phyloP scores from a whole-genome alignment of 306 rosid genomes.

The Cotoneaster glaucophyllus region DNA sequence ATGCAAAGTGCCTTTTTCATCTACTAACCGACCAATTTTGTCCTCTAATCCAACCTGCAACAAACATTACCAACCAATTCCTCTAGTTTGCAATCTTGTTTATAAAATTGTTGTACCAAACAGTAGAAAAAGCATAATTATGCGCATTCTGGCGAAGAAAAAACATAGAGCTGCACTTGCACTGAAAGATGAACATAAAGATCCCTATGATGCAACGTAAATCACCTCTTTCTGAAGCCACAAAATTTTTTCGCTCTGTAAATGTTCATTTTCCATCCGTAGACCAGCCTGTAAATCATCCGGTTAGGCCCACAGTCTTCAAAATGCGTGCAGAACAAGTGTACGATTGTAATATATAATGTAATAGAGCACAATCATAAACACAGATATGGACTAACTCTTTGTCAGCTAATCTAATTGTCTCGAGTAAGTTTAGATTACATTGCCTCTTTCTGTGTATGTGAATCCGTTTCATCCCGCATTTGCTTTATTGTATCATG shows the following conservation, averaged over 20 bases:
- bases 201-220: constrained; percentile 1
- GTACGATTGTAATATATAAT: background rate
- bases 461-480: constrained; percentile 40
- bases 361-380: constrained; percentile 3
- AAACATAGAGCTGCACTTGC: background rate
- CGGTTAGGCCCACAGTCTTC: constrained; percentile 11
- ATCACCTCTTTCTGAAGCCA: constrained; percentile 53
- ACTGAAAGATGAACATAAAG: background rate
- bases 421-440: constrained; percentile 12
- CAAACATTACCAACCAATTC: constrained; percentile 19
- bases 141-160: background rate
- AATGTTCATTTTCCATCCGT: constrained; percentile 45
- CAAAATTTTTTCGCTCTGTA: constrained; percentile 48
- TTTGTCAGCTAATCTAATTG: background rate
- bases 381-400: background rate
- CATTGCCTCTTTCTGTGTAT: constrained; percentile 36
- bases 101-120: background rate
- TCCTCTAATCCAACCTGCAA: constrained; percentile 48
- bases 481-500: constrained; percentile 47
- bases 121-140: background rate
- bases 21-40: constrained; percentile 31
- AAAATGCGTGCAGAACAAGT: constrained; percentile 9
- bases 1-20: constrained; percentile 12
- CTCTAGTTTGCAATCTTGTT: background rate
- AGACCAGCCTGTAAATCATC: constrained; percentile 43